These are phyloP conservation scores for Thelonectria rubi DNA, from an alignment of 2,329 filamentous ascomycete species.

Conservation along the genomic window DNA sequence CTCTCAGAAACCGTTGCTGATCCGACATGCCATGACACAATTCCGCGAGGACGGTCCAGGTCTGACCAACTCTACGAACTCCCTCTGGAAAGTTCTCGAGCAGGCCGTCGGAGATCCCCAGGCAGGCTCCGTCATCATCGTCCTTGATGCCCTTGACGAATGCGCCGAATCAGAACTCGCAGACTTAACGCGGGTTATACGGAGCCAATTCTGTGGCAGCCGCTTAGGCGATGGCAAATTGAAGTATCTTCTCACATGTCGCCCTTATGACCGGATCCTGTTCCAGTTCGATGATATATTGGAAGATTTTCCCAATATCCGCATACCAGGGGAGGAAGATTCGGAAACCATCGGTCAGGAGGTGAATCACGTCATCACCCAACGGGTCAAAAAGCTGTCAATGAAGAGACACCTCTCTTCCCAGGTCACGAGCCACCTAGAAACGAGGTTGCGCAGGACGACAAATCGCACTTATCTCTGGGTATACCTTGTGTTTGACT, in stretches of 20 bases:
- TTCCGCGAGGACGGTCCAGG: slow-evolving; percentile 43
- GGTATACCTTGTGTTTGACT: slow-evolving; percentile 48
- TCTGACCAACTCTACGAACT: slow-evolving; percentile 34
- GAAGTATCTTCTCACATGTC: slow-evolving; percentile 49
- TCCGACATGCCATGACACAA: slow-evolving; percentile 45
- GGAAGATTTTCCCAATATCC: slow-evolving; percentile 41
- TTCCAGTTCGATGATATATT: slow-evolving; percentile 36
- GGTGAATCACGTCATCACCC: slow-evolving; percentile 47
- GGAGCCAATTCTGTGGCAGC: slow-evolving; percentile 4
- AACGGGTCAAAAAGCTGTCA: slow-evolving; percentile 36
- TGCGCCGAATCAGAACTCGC: slow-evolving; percentile 37
- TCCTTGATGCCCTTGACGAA: slow-evolving; percentile 55
- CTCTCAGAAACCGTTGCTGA: slow-evolving; percentile 41
- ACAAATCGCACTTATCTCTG: slow-evolving; percentile 50
- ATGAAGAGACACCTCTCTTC: slow-evolving; percentile 29
- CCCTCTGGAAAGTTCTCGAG: slow-evolving; percentile 48
- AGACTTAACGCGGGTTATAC: slow-evolving; percentile 29
- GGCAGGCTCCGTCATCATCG: slow-evolving; percentile 44
- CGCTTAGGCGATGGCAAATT: slow-evolving; percentile 27
- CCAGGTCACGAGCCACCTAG: slow-evolving; percentile 30
- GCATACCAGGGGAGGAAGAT: slow-evolving; percentile 49
- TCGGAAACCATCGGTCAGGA: slow-evolving; percentile 48
- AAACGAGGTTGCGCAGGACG: slow-evolving; percentile 28
- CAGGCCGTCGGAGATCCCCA: slow-evolving; percentile 23
- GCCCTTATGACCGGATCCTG: slow-evolving; percentile 47